Evolutionary conservation across 192 early-diverging fungal genomes (phyloP), one percentile per base, ranked within the genome.

Genomic region (Gorgonomyces haynaldii): DNA sequence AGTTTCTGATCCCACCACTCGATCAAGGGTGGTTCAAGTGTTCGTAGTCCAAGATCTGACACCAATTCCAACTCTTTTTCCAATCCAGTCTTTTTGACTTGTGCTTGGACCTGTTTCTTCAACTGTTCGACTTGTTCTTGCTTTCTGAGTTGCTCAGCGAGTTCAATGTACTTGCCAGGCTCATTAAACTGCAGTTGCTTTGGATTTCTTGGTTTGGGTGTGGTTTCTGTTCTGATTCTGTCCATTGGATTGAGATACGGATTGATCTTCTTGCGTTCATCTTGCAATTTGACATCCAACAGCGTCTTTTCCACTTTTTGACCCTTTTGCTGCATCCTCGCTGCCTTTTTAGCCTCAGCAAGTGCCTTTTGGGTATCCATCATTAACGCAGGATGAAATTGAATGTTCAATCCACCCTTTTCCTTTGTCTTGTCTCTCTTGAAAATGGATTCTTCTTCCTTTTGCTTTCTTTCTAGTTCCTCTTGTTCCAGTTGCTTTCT

Each of bases 1-100:
- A 97, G 71, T 9, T 81, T 84, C 26, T 75, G 78, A 72, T 99
- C 96, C 96, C 96, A 99, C 96, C 96, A 99, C 62, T 99, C 96
- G 8, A 86, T 76, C 1, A 46, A 66, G 0, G 91, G 86, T 19
- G 89, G 84, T 37, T 74, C 62, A 65, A 43, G 12, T 61, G 83
- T 81, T 61, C 79, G 57, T 10, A 86, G 67, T 27, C 64, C 68
- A 31, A 72, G 66, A 52, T 86, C 82, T 1, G 81, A 69, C 6
- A 85, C 76, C 35, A 83, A 57, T 47, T 87, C 84, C 37, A 85
- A 22, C 46, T 88, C 83, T 9, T 57, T 67, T 17, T 81, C 74
- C 69, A 88, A 81, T 16, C 86, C 86, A 0, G 81, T 69, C 40
- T 81, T 75, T 56, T 74, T 78, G 13, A 78, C 83, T 35, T 66